Conservation (phyloP, 2,329 filamentous ascomycete genomes). For the Aspergillus uvarum region DNA sequence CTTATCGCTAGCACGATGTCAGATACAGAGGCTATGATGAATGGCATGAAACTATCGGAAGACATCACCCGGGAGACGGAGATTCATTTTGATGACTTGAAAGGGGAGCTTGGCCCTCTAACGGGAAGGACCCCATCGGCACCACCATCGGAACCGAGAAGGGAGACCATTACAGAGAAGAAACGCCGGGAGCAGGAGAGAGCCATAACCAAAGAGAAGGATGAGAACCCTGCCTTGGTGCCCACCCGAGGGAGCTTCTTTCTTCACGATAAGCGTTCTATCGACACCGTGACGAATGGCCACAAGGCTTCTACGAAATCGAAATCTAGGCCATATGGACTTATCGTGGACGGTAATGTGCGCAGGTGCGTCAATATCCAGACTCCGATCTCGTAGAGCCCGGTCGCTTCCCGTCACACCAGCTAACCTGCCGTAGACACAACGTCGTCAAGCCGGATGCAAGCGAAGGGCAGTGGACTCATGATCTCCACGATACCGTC, state of each 20-base stretch:
- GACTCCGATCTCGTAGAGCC: not conserved
- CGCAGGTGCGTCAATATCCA: constrained; percentile 39
- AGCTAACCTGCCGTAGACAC: constrained; percentile 39
- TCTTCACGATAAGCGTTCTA: constrained; percentile 88
- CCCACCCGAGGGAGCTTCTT: constrained; percentile 94
- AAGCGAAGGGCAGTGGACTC: constrained; percentile 78
- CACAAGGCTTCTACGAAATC: constrained; percentile 59
- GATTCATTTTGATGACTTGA: constrained; percentile 53
- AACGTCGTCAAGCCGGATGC: constrained; percentile 48
- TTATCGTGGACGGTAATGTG: constrained; percentile 45
- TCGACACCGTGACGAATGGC: constrained; percentile 73
- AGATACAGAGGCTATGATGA: constrained; percentile 63
- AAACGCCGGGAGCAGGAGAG: constrained; percentile 86
- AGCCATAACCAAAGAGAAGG: constrained; percentile 74
- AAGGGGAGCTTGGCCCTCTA: constrained; percentile 27
- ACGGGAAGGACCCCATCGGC: constrained; percentile 42
- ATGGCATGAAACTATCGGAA: constrained; percentile 54
- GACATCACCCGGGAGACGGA: constrained; percentile 38
- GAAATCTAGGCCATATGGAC: constrained; percentile 58
- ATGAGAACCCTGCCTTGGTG: constrained; percentile 88
- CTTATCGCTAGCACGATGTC: constrained; percentile 42
- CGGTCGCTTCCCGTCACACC: not conserved
- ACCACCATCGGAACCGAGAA: constrained; percentile 37
- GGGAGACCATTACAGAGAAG: constrained; percentile 64
- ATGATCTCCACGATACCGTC: constrained; percentile 83